A percentile compares a stretch with the other conserved stretches of the same genome.
phyloP scores from a whole-genome alignment of 2,329 filamentous ascomycete species.

The Plectosphaerella plurivora region DNA sequence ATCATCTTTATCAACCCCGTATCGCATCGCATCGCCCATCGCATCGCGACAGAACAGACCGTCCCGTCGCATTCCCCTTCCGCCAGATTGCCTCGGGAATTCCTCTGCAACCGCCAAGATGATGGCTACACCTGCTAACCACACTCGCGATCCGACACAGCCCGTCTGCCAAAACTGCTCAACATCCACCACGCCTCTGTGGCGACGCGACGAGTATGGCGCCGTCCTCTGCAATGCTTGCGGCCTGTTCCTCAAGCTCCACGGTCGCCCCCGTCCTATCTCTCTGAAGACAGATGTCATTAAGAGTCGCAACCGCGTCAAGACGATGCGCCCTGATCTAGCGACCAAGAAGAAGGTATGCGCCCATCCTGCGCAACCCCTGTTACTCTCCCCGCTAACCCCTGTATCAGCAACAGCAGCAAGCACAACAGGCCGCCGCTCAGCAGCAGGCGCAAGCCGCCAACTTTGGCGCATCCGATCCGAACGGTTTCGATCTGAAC shows the following conservation, averaged over 20 bases:
- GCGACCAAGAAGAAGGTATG: slow-evolving; percentile 80
- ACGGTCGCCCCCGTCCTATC: slow-evolving; percentile 88
- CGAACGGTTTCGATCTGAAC: slow-evolving; percentile 57
- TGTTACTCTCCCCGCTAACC: not conserved
- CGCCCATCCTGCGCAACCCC: slow-evolving; percentile 5
- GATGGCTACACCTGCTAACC: slow-evolving; percentile 51
- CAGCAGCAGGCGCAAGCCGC: slow-evolving; percentile 31
- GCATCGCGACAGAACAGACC: not conserved
- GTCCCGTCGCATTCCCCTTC: not conserved
- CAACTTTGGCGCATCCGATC: slow-evolving; percentile 35
- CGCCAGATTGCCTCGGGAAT: not conserved
- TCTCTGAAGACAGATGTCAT: slow-evolving; percentile 99
- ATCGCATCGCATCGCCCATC: not conserved
- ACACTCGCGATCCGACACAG: slow-evolving; percentile 64
- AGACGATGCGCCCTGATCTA: slow-evolving; percentile 74
- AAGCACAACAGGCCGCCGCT: slow-evolving; percentile 9
- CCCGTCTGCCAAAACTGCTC: slow-evolving; percentile 95
- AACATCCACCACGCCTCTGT: slow-evolving; percentile 92
- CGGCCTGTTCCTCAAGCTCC: slow-evolving; percentile 93
- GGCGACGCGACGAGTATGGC: slow-evolving; percentile 94
- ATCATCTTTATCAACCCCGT: not conserved
- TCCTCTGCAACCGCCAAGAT: slow-evolving; percentile 28
- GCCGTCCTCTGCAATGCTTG: slow-evolving; percentile 98
- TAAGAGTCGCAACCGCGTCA: slow-evolving; percentile 97
- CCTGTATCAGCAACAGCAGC: slow-evolving; percentile 19